Conservation (phyloP, 345 rosid species). For the Erucastrum elatum region DNA sequence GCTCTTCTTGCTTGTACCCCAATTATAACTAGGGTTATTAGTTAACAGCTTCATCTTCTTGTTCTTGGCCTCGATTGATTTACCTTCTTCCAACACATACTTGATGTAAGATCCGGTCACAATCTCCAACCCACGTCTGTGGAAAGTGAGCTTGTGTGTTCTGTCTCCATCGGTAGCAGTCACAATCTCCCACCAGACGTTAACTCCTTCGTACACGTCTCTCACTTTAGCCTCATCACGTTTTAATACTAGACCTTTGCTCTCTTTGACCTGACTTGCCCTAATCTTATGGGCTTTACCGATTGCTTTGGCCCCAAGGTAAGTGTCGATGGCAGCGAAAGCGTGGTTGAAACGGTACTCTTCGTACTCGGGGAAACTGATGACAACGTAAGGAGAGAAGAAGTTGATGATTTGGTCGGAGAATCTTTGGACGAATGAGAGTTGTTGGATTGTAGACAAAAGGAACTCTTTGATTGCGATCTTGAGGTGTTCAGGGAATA, state of each 20-base stretch:
- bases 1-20: constrained; percentile 15
- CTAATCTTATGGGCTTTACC: constrained; percentile 45
- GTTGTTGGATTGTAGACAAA: constrained; percentile 23
- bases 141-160: constrained; percentile 48
- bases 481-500: constrained; percentile 50
- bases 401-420: constrained; percentile 29
- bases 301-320: constrained; percentile 46
- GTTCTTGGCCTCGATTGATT: constrained; percentile 43
- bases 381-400: constrained; percentile 49
- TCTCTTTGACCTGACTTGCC: constrained; percentile 45
- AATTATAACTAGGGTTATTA: constrained; percentile 38
- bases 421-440: constrained; percentile 37
- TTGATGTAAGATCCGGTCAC: constrained; percentile 40
- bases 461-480: constrained; percentile 12
- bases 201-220: constrained; percentile 45
- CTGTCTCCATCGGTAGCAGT: constrained; percentile 40
- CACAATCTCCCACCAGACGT: constrained; percentile 50
- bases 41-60: constrained; percentile 56
- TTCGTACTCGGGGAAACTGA: constrained; percentile 50
- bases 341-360: constrained; percentile 52
- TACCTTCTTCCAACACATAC: constrained; percentile 48
- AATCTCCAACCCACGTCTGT: constrained; percentile 36
- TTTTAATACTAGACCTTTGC: constrained; percentile 22
- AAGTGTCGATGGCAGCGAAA: constrained; percentile 49
- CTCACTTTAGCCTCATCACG: constrained; percentile 21